Base-by-base conservation (phyloP, 2,329 filamentous ascomycete species). In the Dothiorella sarmentorum region DNA sequence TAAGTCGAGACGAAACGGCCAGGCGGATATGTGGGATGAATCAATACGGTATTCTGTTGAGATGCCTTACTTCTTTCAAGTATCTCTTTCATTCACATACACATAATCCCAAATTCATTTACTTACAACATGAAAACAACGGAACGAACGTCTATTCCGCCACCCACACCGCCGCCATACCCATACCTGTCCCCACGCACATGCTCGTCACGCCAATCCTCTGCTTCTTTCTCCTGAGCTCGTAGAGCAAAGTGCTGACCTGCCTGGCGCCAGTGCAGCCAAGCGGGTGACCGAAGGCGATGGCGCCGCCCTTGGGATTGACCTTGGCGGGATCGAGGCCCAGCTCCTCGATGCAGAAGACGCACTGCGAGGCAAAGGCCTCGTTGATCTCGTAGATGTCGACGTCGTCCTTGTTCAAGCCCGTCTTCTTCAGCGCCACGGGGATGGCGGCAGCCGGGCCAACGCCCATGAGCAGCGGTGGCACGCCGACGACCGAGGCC, bases 381-480 rank as follows among this genome's bases (percentile, higher is more conserved):
- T 99, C 94, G 80, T 99, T 99, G 82, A 99, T 97, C 84, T 99
- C 94, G 70, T 85, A 97, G 70, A 97, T 93, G 73, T 97, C 94
- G 27, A 99, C 91, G 66, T 97, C 93, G 59, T 68, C 88, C 75
- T 87, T 90, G 71, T 80, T 81, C 67, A 99, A 85, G 61, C 92
- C 91, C 0, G 92, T 90, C 74, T 94, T 92, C 72, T 90, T 83
- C 59, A 97, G 86, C 3, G 90, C 92, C 72, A 92, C 89, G 64
- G 94, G 94, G 69, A 99, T 97, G 59, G 94, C 92, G 76, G 92
- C 92, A 85, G 91, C 96, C 52, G 94, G 94, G 1, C 94, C 94
- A 65, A 96, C 82, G 63, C 94, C 94, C 94, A 99, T 97, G 66
- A 97, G 87, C 59, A 97, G 83, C 40, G 94, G 94, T 70, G 90